Percentiles rank a stretch among this genome's conserved stretches.
Evolutionary conservation across 2,329 filamentous ascomycete species (phyloP).

Genomic region (Periconia macrospinosa): DNA sequence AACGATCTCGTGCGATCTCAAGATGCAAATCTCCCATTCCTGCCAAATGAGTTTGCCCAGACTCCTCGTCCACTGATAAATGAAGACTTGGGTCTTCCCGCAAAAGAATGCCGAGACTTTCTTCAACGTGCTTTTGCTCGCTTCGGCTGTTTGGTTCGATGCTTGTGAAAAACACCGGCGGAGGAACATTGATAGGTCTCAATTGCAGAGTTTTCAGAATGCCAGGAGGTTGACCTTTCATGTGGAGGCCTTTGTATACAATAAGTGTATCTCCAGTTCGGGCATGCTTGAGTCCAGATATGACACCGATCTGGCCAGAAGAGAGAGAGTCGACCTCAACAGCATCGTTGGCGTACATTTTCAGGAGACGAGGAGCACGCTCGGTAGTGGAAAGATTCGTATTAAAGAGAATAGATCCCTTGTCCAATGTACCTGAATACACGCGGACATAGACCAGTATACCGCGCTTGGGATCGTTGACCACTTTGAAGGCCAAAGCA

Average conservation of each 20-base stretch:
- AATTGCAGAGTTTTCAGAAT: conserved; percentile 77
- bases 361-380: conserved; percentile 76
- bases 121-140: conserved; percentile 78
- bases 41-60: conserved; percentile 87
- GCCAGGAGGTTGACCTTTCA: conserved; percentile 66
- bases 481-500: conserved; percentile 86
- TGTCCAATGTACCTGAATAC: conserved; percentile 79
- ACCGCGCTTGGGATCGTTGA: conserved; percentile 81
- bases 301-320: conserved; percentile 90
- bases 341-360: conserved; percentile 87
- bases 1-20: conserved; percentile 85
- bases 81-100: conserved; percentile 92
- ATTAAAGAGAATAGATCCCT: conserved; percentile 80
- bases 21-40: conserved; percentile 97
- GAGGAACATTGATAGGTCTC: conserved; percentile 83
- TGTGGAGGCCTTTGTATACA: conserved; percentile 65
- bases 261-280: conserved; percentile 92
- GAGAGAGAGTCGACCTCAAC: conserved; percentile 79
- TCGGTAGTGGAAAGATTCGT: conserved; percentile 81
- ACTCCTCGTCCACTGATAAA: conserved; percentile 82
- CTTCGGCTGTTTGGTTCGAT: conserved; percentile 78
- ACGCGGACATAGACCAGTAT: conserved; percentile 90
- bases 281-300: conserved; percentile 86
- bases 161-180: conserved; percentile 95
- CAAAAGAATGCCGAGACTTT: conserved; percentile 74